Evolutionary conservation across 2,329 filamentous ascomycete genomes (phyloP).

Genomic region (Aspergillus luchuensis): DNA sequence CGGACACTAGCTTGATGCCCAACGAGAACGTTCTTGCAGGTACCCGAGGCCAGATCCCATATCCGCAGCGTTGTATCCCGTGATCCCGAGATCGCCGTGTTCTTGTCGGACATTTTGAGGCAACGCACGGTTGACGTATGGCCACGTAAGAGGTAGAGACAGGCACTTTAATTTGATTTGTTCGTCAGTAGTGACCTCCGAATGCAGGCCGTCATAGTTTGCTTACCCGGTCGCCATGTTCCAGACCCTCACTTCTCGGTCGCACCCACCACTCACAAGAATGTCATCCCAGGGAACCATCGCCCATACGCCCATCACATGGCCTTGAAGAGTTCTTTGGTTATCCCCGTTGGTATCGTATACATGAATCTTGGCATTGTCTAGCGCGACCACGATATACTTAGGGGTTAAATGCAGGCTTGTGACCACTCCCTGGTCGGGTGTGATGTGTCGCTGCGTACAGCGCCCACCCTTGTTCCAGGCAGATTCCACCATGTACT

Average conservation of each 20-base stretch:
- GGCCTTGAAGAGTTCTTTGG: conserved; percentile 85
- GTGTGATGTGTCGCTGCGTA: conserved; percentile 84
- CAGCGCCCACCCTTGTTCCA: conserved; percentile 91
- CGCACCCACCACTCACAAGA: conserved; percentile 92
- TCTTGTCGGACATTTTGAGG: conserved; percentile 93
- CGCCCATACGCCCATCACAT: conserved; percentile 99
- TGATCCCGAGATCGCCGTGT: conserved; percentile 94
- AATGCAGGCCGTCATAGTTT: conserved; percentile 4
- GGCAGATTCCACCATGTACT: conserved; percentile 94
- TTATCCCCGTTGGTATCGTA: conserved; percentile 90
- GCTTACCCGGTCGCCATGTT: conserved; percentile 85
- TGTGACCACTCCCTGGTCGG: conserved; percentile 95
- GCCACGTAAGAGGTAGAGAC: conserved; percentile 80
- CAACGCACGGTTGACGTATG: conserved; percentile 97
- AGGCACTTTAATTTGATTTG: conserved; percentile 54
- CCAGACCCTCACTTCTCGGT: conserved; percentile 96
- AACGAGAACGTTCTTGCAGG: conserved; percentile 87
- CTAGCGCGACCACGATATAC: conserved; percentile 95
- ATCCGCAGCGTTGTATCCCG: conserved; percentile 91
- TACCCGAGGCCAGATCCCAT: conserved; percentile 87
- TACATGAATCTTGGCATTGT: conserved; percentile 98
- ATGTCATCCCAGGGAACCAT: conserved; percentile 98
- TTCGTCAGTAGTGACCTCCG: conserved; percentile 14
- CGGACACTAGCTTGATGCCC: conserved; percentile 95
- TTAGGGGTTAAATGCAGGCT: conserved; percentile 91